Percentiles rank a stretch among this genome's conserved stretches.
Evolutionary conservation across 2,329 filamentous ascomycete species (phyloP).

Genomic region (Fusarium pininemorale): DNA sequence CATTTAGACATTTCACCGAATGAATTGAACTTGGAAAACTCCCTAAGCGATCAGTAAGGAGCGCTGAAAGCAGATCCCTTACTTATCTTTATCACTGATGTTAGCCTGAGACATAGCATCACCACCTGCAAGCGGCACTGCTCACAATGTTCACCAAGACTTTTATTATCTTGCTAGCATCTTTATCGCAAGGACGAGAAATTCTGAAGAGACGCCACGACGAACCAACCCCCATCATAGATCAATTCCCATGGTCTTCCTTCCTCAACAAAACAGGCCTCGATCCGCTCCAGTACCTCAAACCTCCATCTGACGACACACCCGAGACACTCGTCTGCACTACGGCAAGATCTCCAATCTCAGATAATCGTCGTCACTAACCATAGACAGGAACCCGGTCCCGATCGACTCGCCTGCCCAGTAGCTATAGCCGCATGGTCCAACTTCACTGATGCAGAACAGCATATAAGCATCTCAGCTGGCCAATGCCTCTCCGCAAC

Average conservation of each 20-base stretch:
- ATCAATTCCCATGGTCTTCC: conserved; percentile 20
- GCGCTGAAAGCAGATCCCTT: not conserved
- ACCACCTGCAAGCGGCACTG: not conserved
- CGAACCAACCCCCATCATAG: not conserved
- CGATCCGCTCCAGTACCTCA: conserved; percentile 15
- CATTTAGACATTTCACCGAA: rapidly evolving
- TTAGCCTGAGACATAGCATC: not conserved
- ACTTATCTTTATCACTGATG: not conserved
- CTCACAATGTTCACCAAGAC: conserved; percentile 9
- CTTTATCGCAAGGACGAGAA: not conserved
- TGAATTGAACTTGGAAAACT: rapidly evolving
- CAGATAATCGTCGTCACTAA: not conserved
- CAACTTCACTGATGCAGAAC: not conserved
- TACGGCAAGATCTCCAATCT: not conserved
- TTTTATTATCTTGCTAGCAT: not conserved
- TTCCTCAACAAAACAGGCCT: conserved; percentile 28
- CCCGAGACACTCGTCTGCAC: conserved; percentile 30
- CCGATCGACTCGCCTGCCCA: conserved; percentile 30
- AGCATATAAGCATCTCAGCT: conserved; percentile 6
- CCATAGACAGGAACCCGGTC: conserved; percentile 13
- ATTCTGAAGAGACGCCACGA: not conserved
- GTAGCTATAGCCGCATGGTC: conserved; percentile 29
- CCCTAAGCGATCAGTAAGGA: not conserved
- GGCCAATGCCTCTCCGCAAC: conserved; percentile 24
- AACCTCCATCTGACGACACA: not conserved